Base-by-base conservation (phyloP, 352 stramenopile species). In the Pythium vanterpoolii region DNA sequence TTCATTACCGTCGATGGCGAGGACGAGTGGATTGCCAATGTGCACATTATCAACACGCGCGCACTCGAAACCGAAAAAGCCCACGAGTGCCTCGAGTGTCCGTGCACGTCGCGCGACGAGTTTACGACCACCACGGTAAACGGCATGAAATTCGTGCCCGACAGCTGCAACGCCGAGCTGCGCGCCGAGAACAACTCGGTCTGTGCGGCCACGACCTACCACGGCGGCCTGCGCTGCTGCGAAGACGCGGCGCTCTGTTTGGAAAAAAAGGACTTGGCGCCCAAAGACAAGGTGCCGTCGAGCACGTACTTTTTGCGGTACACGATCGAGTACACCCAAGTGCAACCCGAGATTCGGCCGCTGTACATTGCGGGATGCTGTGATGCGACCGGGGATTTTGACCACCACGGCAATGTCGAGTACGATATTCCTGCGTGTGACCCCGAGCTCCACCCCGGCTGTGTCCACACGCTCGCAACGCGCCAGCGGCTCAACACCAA, bases 1-100 rank as follows among this genome's bases (percentile, higher is more conserved):
- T 93, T 91, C 66, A 73, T 90, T 64, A 93, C 83, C 36, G 72
- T 89, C 9, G 74, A 77, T 9, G 81, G 78, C 13, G 81, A 93
- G 50, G 77, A 91, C 60, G 83, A 91, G 56, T 93, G 81, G 83
- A 45, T 89, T 27, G 79, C 82, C 10, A 93, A 91, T 64, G 79
- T 91, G 16, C 83, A 93, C 64, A 71, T 93, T 31, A 87, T 93
- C 69, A 91, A 93, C 73, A 93, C 81, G 28, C 79, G 83, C 45
- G 62, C 80, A 44, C 71, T 93, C 68, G 10, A 59, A 21, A 36
- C 49, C 8, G 56, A 67, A 26, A 62, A 65, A 26, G 79, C 81
- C 26, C 81, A 91, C 52, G 61, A 56, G 28, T 93, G 83, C 51
- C 71, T 93, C 24, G 83, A 93, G 62, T 93, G 83, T 21, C 83